Percentiles rank a stretch among this genome's conserved stretches.
Conservation (phyloP, 257 asterid species). For the Phtheirospermum japonicum region DNA sequence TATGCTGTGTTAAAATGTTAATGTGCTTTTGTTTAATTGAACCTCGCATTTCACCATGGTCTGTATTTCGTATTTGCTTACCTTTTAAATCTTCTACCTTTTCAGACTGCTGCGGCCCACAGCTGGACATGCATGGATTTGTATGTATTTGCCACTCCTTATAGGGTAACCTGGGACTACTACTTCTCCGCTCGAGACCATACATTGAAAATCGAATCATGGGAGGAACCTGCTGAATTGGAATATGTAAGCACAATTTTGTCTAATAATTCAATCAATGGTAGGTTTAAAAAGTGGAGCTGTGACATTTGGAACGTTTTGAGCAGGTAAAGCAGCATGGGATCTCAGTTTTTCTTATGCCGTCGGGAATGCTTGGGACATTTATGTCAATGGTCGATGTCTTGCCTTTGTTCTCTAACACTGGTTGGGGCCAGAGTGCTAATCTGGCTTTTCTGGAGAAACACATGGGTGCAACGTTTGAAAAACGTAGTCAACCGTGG, state of each 20-base stretch:
- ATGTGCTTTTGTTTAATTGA: conserved; percentile 1
- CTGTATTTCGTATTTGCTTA: neutral
- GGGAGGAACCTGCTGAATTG: conserved; percentile 95
- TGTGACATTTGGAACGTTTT: conserved; percentile 28
- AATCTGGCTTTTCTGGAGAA: conserved; percentile 81
- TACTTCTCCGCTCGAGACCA: conserved; percentile 85
- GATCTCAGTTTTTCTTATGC: conserved; percentile 95
- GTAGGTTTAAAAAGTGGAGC: conserved; percentile 20
- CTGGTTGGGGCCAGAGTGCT: conserved; percentile 97
- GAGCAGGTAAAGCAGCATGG: conserved; percentile 95
- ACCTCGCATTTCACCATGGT: conserved; percentile 10
- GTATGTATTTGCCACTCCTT: conserved; percentile 97
- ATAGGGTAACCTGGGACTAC: conserved; percentile 96
- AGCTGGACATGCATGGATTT: conserved; percentile 99
- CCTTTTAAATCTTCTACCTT: conserved; percentile 2
- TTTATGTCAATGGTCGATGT: conserved; percentile 90
- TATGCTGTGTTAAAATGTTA: neutral
- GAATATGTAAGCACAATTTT: conserved; percentile 62
- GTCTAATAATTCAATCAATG: neutral
- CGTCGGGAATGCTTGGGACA: conserved; percentile 99
- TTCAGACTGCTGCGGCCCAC: conserved; percentile 86
- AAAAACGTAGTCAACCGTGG: conserved; percentile 71
- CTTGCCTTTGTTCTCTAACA: conserved; percentile 89
- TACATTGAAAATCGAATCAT: conserved; percentile 67
- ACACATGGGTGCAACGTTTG: conserved; percentile 96